Percentiles rank a stretch among this genome's conserved stretches.
Conservation (phyloP, 1,139 yeast genomes). For the Yamadazyma oceani region DNA sequence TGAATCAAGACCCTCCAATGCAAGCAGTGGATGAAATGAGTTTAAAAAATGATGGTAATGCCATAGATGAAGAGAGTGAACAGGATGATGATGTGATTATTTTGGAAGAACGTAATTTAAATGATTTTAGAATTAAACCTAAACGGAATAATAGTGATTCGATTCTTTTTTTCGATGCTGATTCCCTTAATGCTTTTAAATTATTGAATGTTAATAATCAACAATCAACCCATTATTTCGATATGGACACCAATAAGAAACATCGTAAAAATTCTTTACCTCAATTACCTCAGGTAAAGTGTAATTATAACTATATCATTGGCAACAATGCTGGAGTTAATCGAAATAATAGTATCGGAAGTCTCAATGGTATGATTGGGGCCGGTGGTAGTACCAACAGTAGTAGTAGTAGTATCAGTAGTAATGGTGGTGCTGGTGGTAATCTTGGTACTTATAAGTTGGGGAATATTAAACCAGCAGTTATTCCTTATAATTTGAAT, state of each 20-base stretch:
- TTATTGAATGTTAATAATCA: slow-evolving; percentile 39
- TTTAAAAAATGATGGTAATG: slow-evolving; percentile 10
- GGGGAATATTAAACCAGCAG: slow-evolving; percentile 43
- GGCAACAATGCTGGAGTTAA: slow-evolving; percentile 24
- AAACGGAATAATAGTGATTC: slow-evolving; percentile 42
- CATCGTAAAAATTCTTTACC: slow-evolving; percentile 72
- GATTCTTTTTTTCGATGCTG: slow-evolving; percentile 35
- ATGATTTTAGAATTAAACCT: slow-evolving; percentile 21
- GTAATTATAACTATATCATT: slow-evolving; percentile 43
- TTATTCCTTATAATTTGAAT: slow-evolving; percentile 40
- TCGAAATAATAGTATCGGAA: slow-evolving; percentile 32
- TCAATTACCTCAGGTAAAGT: slow-evolving; percentile 59
- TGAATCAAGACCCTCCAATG: slow-evolving; percentile 3
- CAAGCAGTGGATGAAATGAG: background rate
- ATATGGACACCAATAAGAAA: slow-evolving; percentile 32
- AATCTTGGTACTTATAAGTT: slow-evolving; percentile 42
- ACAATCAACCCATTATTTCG: slow-evolving; percentile 9
- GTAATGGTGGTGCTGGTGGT: background rate
- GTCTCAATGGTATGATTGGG: slow-evolving; percentile 18
- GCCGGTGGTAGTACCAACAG: slow-evolving; percentile 9
- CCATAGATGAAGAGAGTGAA: slow-evolving; percentile 25
- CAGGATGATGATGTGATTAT: slow-evolving; percentile 38
- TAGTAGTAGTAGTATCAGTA: too few relatives aligned
- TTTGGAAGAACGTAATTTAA: slow-evolving; percentile 33
- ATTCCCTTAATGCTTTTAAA: slow-evolving; percentile 46